Conservation (phyloP, 495 filamentous ascomycete species). For the Trichoderma orchidacearum region DNA sequence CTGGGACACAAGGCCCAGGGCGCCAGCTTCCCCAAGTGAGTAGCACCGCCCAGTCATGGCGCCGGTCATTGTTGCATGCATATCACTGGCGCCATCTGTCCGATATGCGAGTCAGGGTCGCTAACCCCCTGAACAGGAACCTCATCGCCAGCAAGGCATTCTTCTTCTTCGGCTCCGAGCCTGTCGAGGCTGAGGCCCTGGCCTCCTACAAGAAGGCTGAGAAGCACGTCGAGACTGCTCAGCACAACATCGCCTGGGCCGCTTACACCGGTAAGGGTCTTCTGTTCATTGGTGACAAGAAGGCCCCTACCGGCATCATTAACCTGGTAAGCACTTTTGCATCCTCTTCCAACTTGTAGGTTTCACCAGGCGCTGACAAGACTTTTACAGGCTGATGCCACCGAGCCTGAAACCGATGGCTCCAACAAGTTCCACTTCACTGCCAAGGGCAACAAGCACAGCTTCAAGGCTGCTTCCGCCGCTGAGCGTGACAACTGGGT, state of each 20-base stretch:
- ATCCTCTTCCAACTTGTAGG: background rate
- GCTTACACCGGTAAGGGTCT: slow-evolving; percentile 91
- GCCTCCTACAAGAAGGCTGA: slow-evolving; percentile 67
- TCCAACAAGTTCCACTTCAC: slow-evolving; percentile 72
- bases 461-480: slow-evolving; percentile 60
- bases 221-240: slow-evolving; percentile 63
- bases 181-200: slow-evolving; percentile 63
- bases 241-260: slow-evolving; percentile 76
- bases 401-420: slow-evolving; percentile 62
- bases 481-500: slow-evolving; percentile 88
- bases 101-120: background rate
- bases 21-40: slow-evolving; percentile 72
- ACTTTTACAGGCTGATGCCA: slow-evolving; percentile 54
- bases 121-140: slow-evolving; percentile 24
- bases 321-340: slow-evolving; percentile 50
- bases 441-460: slow-evolving; percentile 74
- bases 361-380: slow-evolving; percentile 7
- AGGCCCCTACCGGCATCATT: slow-evolving; percentile 63
- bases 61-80: background rate
- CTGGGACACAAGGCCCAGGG: slow-evolving; percentile 82
- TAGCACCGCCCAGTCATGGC: slow-evolving; percentile 2
- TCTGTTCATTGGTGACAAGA: slow-evolving; percentile 77
- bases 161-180: slow-evolving; percentile 87
- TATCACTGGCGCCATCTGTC: background rate
- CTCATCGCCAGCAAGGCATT: slow-evolving; percentile 35